phyloP scores from a whole-genome alignment of 1,284 basidiomycete genomes.

The Naganishia sp. region DNA sequence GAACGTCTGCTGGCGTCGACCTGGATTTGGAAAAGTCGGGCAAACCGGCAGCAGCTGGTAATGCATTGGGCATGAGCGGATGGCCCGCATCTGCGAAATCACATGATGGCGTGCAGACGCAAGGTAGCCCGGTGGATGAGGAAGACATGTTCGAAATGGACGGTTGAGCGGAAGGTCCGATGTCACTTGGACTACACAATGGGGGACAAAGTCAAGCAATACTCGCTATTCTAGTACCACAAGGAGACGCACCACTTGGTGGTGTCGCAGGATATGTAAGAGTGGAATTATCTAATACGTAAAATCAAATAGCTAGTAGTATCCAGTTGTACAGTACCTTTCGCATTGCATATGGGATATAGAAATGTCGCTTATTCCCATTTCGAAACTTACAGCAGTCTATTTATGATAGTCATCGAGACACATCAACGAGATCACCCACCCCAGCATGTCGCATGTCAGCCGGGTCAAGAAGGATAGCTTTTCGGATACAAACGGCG shows the following conservation, averaged over 20 bases:
- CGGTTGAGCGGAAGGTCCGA: constrained; percentile 29
- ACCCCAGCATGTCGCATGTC: too few relatives aligned
- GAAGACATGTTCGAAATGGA: constrained; percentile 45
- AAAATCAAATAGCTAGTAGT: not conserved
- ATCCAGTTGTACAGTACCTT: not conserved
- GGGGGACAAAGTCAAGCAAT: too few relatives aligned
- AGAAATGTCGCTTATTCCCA: not conserved
- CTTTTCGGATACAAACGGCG: too few relatives aligned
- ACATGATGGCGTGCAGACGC: not conserved
- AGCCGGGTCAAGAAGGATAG: too few relatives aligned
- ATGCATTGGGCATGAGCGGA: constrained; percentile 6
- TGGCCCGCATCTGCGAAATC: constrained; percentile 30
- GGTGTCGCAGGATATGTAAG: too few relatives aligned
- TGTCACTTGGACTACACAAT: too few relatives aligned
- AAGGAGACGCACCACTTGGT: too few relatives aligned
- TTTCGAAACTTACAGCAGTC: too few relatives aligned
- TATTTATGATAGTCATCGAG: too few relatives aligned
- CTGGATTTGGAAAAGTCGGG: constrained; percentile 17
- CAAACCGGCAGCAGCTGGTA: constrained; percentile 8
- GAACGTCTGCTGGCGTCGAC: not conserved
- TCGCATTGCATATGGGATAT: not conserved
- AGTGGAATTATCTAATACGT: too few relatives aligned
- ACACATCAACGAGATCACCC: too few relatives aligned
- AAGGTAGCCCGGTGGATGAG: constrained; percentile 33
- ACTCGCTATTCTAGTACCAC: too few relatives aligned